These are phyloP conservation scores for Moesziomyces sp. DNA, from an alignment of 1,284 basidiomycete species.

Conservation along the genomic window DNA sequence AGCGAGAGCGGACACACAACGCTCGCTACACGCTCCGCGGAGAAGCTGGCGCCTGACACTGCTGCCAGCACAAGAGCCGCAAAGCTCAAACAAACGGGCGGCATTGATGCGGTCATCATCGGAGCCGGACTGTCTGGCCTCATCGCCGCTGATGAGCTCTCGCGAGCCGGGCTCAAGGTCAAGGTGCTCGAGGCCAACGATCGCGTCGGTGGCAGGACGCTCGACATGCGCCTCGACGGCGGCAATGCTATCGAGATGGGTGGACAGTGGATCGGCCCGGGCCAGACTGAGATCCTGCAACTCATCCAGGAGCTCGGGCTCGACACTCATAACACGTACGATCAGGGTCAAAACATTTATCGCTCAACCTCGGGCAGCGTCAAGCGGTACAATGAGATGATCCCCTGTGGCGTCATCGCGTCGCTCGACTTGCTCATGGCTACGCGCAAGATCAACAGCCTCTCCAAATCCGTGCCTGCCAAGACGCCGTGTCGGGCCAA, in stretches of 20 bases:
- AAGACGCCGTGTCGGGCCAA: conserved; percentile 22
- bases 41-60: not conserved
- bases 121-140: conserved; percentile 71
- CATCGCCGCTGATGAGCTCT: conserved; percentile 69
- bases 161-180: conserved; percentile 67
- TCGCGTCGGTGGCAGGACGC: conserved; percentile 70
- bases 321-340: conserved; percentile 52
- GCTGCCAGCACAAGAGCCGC: not conserved
- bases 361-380: conserved; percentile 33
- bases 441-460: conserved; percentile 44
- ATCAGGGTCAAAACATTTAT: conserved; percentile 38
- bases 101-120: conserved; percentile 69
- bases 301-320: conserved; percentile 69
- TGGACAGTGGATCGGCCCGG: conserved; percentile 71
- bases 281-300: conserved; percentile 69
- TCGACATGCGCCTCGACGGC: conserved; percentile 62
- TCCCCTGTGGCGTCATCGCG: conserved; percentile 37
- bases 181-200: conserved; percentile 71
- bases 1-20: conserved; percentile 8
- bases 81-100: conserved; percentile 17
- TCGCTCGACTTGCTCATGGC: conserved; percentile 38
- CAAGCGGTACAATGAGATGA: conserved; percentile 35
- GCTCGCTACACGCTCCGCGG: conserved; percentile 1
- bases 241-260: conserved; percentile 69
- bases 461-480: conserved; percentile 31